Conservation (phyloP, 2,329 filamentous ascomycete species). For the Phyllosticta citriasiana region DNA sequence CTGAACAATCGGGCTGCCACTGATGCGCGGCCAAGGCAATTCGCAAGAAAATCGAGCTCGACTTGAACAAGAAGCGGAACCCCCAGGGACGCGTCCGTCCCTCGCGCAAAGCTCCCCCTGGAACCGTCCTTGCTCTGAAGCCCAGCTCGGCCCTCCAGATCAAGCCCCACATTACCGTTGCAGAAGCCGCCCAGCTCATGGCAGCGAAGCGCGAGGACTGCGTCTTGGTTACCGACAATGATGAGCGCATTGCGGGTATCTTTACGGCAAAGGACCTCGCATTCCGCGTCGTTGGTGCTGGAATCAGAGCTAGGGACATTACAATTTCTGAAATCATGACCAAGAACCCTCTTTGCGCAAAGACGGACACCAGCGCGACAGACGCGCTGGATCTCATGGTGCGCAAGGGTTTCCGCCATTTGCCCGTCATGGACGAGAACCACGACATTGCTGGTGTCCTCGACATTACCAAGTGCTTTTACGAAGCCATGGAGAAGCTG, state of each 20-base stretch:
- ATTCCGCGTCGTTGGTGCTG: constrained; percentile 87
- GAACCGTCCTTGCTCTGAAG: constrained; percentile 89
- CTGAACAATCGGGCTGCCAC: constrained; percentile 13
- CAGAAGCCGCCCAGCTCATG: constrained; percentile 97
- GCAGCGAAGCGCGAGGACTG: constrained; percentile 97
- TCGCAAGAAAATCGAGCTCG: constrained; percentile 89
- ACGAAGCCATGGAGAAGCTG: constrained; percentile 99
- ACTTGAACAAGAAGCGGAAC: constrained; percentile 95
- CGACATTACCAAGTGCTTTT: constrained; percentile 99
- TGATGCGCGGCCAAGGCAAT: constrained; percentile 59
- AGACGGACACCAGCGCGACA: constrained; percentile 95
- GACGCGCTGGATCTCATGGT: constrained; percentile 98
- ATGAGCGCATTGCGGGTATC: constrained; percentile 95
- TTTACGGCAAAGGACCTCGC: constrained; percentile 98
- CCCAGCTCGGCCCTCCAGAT: constrained; percentile 95
- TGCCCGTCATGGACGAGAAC: constrained; percentile 99
- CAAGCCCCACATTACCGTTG: constrained; percentile 86
- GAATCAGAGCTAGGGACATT: constrained; percentile 77
- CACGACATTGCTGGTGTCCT: constrained; percentile 97
- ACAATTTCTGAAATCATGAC: constrained; percentile 99
- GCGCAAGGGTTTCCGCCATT: constrained; percentile 89
- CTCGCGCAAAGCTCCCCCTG: constrained; percentile 86
- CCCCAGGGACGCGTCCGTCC: constrained; percentile 67
- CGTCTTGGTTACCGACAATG: constrained; percentile 92
- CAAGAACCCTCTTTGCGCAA: constrained; percentile 94